These are phyloP conservation scores for Euryodendron excelsum DNA, from an alignment of 148 eudicot genomes.

Conservation along the genomic window DNA sequence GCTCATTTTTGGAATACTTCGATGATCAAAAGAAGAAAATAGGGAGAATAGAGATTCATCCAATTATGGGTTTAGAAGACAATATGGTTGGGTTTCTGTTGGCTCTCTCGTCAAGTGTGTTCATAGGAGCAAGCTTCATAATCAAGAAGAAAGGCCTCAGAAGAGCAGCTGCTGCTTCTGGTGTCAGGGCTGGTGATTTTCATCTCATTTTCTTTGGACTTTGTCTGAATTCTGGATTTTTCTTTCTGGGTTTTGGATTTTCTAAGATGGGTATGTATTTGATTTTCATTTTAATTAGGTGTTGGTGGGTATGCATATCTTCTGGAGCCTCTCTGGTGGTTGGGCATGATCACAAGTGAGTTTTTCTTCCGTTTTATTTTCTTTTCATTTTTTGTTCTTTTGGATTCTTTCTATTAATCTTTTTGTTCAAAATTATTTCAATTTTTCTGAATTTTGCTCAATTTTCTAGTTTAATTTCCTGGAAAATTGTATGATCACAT, in stretches of 20 bases:
- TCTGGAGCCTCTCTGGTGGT: constrained; percentile 79
- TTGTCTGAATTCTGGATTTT: not conserved
- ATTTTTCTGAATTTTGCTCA: not conserved
- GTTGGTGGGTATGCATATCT: constrained; percentile 66
- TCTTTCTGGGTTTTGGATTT: not conserved
- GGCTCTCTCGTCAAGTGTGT: constrained; percentile 64
- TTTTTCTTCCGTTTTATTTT: constrained; percentile 9
- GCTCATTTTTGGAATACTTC: constrained; percentile 14
- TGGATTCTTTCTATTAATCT: not conserved
- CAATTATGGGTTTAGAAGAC: constrained; percentile 40
- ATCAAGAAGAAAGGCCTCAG: constrained; percentile 75
- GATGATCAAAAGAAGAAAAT: constrained; percentile 35
- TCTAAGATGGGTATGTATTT: constrained; percentile 8
- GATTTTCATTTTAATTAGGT: constrained; percentile 28
- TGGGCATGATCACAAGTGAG: constrained; percentile 70
- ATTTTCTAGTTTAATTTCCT: not conserved
- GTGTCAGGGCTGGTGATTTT: constrained; percentile 63
- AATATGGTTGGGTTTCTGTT: constrained; percentile 58
- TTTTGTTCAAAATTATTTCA: constrained; percentile 8
- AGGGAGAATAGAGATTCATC: constrained; percentile 27
- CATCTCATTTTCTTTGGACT: not conserved
- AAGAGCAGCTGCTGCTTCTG: constrained; percentile 67
- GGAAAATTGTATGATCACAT: not conserved
- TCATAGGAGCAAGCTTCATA: constrained; percentile 73
- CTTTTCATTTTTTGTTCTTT: not conserved